Evolutionary conservation across 2,329 filamentous ascomycete species (phyloP), one percentile per base, ranked within the genome.

Genomic region (Fusarium sp.): DNA sequence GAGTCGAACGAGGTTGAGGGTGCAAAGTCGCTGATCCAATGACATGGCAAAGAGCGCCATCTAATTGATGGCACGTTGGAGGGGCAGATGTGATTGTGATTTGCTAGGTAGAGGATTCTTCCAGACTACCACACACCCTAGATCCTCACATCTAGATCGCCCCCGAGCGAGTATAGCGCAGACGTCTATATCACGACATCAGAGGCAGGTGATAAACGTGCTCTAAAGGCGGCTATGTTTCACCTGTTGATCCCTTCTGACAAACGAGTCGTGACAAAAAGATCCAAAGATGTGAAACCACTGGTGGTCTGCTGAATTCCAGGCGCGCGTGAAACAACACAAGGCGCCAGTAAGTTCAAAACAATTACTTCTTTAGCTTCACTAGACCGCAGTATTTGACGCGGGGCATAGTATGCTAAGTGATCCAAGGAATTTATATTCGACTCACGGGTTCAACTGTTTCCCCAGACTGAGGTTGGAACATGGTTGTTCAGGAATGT

Each of bases 381-480:
- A 65, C 56, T 56, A 43, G 24, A 33, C 49, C 37, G 41, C 46
- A 48, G 49, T 58, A 56, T 54, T 61, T 65, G 62, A 65, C 58
- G 55, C 60, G 54, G 53, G 53, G 63, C 49, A 30, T 30, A 11
- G 28, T 30, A 30, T 11, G 28, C 4, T 30, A 11, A 11, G 28
- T 30, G 28, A 30, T 30, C 53, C 17, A 49, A 67, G 53, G 55
- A 71, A 65, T 62, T 60, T 50, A 49, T 46, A 47, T n/a, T 48
- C 44, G 33, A 58, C 52, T 60, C 67, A 61, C 46, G 30, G 53
- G 33, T 58, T 46, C 44, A 56, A 41, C n/a, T 63, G 44, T 44
- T 64, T 68, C 71, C 71, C 68, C 71, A 70, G 67, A 73, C 55
- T 63, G 61, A 66, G 53, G 55, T 45, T 61, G 44, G 45, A 68